Evolutionary conservation across 1,139 yeast genomes (phyloP).

Genomic region (Tardiomyces digboiensis): DNA sequence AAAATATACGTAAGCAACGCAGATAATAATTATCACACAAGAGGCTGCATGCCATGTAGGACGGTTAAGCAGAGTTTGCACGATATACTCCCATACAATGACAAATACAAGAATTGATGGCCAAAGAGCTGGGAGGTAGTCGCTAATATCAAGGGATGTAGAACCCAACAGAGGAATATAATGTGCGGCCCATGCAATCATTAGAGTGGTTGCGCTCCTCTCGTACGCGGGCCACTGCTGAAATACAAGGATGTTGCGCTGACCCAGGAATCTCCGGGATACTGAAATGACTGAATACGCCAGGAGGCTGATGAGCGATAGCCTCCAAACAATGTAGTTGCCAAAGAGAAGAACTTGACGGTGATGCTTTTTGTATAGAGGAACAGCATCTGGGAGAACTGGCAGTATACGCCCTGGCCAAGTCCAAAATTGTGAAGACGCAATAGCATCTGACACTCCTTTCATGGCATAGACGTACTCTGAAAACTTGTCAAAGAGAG

Average conservation of each 20-base stretch:
- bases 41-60: too few species aligned
- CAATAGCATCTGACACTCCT: slow-evolving; percentile 4
- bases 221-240: slow-evolving; percentile 10
- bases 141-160: slow-evolving; percentile 8
- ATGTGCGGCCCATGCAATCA: slow-evolving; percentile 16
- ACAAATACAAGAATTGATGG: slow-evolving; percentile 14
- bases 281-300: slow-evolving; percentile 10
- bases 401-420: slow-evolving; percentile 37
- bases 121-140: slow-evolving; percentile 19
- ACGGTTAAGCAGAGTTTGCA: too few species aligned
- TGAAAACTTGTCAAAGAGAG: slow-evolving; percentile 24
- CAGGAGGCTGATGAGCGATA: slow-evolving; percentile 9
- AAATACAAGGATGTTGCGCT: not conserved
- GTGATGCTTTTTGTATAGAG: slow-evolving; percentile 38
- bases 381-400: slow-evolving; percentile 41
- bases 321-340: slow-evolving; percentile 45
- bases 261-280: not conserved
- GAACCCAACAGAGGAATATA: slow-evolving; percentile 9
- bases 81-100: slow-evolving; percentile 7
- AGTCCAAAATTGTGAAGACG: slow-evolving; percentile 10
- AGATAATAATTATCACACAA: too few species aligned
- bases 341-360: slow-evolving; percentile 46
- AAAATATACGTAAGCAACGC: too few species aligned
- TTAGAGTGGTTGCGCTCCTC: slow-evolving; percentile 17
- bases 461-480: slow-evolving; percentile 16